Conservation (phyloP, 306 rosid species). For the Betula pendula region DNA sequence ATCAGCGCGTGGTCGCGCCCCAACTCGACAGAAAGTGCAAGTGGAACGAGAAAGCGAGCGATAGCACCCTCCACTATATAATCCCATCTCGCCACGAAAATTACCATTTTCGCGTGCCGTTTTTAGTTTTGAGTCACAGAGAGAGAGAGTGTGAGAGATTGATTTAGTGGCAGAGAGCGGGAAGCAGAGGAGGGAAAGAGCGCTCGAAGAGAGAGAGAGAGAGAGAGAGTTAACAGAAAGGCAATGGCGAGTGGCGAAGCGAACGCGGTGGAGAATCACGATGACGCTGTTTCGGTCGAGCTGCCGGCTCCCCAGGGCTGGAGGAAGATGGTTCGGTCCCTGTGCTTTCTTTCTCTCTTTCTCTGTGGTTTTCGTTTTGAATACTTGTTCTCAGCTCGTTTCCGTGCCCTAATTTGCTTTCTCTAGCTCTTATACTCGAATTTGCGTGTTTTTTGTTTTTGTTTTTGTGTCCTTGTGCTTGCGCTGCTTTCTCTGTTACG, state of each 20-base stretch:
- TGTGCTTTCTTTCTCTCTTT: not conserved
- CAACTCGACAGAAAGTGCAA: not conserved
- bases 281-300: not conserved
- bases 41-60: not conserved
- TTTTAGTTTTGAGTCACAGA: not conserved
- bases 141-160: not conserved
- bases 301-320: conserved; percentile 24
- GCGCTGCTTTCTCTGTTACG: not conserved
- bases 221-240: not conserved
- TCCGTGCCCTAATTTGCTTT: conserved; percentile 10
- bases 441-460: not conserved
- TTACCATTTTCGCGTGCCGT: not conserved
- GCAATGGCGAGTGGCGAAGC: conserved; percentile 13
- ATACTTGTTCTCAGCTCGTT: not conserved
- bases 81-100: not conserved
- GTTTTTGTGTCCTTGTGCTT: not conserved
- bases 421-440: not conserved
- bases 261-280: conserved; percentile 5
- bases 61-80: not conserved
- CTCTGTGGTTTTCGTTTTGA: not conserved
- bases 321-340: conserved; percentile 26
- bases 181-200: not conserved
- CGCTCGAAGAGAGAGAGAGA: conserved; percentile 5
- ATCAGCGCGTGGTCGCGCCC: not conserved
- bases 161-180: not conserved